Evolutionary conservation across 768 basidiomycete genomes (phyloP).

Genomic region (Boletus rex-veris): DNA sequence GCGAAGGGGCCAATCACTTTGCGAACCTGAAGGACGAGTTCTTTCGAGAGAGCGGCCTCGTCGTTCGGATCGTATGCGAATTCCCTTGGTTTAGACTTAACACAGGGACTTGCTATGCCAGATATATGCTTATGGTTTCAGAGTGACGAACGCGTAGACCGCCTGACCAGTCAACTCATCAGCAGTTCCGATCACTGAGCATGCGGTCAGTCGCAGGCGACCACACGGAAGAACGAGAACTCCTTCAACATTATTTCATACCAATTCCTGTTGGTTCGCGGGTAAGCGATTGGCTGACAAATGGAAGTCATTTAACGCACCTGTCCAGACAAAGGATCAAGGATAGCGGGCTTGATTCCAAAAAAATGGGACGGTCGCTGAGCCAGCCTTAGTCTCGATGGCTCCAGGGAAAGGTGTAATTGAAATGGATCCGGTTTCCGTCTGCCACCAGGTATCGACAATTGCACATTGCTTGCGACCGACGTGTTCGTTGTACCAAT

Average conservation of each 20-base stretch:
- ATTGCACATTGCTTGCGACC: conserved; percentile 86
- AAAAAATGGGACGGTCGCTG: conserved; percentile 99
- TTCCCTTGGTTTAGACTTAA: conserved; percentile 46
- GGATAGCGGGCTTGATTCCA: conserved; percentile 83
- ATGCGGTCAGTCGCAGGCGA: conserved; percentile 6
- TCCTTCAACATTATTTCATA: conserved; percentile 85
- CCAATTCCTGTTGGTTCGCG: conserved; percentile 45
- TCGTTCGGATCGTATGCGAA: conserved; percentile 72
- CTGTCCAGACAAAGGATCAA: conserved; percentile 80
- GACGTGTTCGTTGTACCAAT: conserved; percentile 97
- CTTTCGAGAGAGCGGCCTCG: conserved; percentile 73
- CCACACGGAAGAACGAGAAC: conserved; percentile 60
- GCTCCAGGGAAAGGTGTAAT: conserved; percentile 96
- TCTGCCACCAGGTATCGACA: conserved; percentile 97
- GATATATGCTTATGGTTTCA: conserved; percentile 72
- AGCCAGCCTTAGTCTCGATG: conserved; percentile 92
- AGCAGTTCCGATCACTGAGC: conserved; percentile 68
- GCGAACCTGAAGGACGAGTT: conserved; percentile 90
- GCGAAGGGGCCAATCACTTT: conserved; percentile 99
- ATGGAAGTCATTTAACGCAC: conserved; percentile 26
- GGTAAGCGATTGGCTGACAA: neutral
- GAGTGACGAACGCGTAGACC: conserved; percentile 89
- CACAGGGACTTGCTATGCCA: neutral
- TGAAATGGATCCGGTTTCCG: conserved; percentile 95
- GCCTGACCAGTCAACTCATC: conserved; percentile 93